Percentiles rank a stretch among this genome's conserved stretches.
phyloP scores from a whole-genome alignment of 2,329 filamentous ascomycete species.

The Ramichloridium luteum region DNA sequence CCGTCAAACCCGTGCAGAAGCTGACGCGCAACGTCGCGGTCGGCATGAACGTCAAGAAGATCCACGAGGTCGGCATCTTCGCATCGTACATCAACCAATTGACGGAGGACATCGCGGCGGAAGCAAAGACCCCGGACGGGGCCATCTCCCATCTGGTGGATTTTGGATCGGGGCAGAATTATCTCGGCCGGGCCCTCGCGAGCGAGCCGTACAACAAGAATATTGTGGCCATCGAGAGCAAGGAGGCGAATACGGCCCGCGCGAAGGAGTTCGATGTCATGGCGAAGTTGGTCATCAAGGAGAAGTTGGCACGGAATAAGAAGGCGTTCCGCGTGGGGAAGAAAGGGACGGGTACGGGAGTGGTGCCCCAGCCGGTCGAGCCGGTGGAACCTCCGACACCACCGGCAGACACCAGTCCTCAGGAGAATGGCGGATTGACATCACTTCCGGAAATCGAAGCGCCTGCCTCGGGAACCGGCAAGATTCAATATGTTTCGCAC shows the following conservation, averaged over 20 bases:
- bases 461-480: conserved; percentile 40
- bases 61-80: conserved; percentile 86
- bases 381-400: conserved; percentile 14
- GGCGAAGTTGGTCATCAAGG: conserved; percentile 62
- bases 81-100: conserved; percentile 71
- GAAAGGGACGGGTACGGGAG: conserved; percentile 7
- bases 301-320: conserved; percentile 67
- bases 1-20: conserved; percentile 33
- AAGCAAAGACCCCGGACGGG: conserved; percentile 29
- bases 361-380: conserved; percentile 7
- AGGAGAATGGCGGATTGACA: conserved; percentile 3
- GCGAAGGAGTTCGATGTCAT: conserved; percentile 75
- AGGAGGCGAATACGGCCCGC: conserved; percentile 72
- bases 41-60: conserved; percentile 93
- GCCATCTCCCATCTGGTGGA: conserved; percentile 89
- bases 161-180: conserved; percentile 94
- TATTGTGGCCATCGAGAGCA: conserved; percentile 82
- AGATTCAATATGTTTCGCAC: conserved; percentile 67
- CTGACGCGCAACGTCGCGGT: conserved; percentile 62
- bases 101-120: conserved; percentile 39
- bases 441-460: conserved; percentile 10
- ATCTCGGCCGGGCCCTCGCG: conserved; percentile 77
- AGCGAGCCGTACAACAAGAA: conserved; percentile 74
- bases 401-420: conserved; percentile 7
- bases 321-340: conserved; percentile 52